Evolutionary conservation across 192 early-diverging fungal species (phyloP).

Genomic region (Linnemannia elongata): DNA sequence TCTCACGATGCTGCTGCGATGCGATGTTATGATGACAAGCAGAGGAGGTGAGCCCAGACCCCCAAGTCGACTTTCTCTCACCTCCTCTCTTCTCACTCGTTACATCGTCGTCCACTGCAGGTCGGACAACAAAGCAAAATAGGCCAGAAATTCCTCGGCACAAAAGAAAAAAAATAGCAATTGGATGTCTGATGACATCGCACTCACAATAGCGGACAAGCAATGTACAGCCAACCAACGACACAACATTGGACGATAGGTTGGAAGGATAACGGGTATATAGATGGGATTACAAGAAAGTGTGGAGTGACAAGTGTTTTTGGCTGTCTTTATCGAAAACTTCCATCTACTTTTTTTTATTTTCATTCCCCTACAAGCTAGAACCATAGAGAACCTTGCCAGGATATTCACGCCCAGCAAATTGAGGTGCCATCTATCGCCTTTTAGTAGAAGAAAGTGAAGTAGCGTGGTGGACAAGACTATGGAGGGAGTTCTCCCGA

Average conservation of each 20-base stretch:
- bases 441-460: not conserved
- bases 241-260: not conserved
- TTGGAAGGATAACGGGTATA: too few species aligned
- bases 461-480: not conserved
- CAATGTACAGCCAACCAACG: not conserved
- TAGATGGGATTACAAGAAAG: not conserved
- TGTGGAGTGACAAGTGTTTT: conserved; percentile 1
- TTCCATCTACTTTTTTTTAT: not conserved
- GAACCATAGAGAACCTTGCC: not conserved
- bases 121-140: too few species aligned
- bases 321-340: conserved; percentile 10
- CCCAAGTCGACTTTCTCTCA: not conserved
- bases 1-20: not conserved
- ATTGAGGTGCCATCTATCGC: too few species aligned
- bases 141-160: not conserved
- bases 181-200: conserved; percentile 4
- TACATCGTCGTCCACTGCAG: too few species aligned
- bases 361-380: conserved; percentile 3
- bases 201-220: not conserved
- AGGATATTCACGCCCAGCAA: too few species aligned
- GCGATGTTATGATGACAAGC: not conserved
- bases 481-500: not conserved
- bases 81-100: not conserved
- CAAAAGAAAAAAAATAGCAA: not conserved
- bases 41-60: conserved; percentile 1